Conservation (phyloP, 768 basidiomycete genomes). For the Termitomyces bulborhizus region DNA sequence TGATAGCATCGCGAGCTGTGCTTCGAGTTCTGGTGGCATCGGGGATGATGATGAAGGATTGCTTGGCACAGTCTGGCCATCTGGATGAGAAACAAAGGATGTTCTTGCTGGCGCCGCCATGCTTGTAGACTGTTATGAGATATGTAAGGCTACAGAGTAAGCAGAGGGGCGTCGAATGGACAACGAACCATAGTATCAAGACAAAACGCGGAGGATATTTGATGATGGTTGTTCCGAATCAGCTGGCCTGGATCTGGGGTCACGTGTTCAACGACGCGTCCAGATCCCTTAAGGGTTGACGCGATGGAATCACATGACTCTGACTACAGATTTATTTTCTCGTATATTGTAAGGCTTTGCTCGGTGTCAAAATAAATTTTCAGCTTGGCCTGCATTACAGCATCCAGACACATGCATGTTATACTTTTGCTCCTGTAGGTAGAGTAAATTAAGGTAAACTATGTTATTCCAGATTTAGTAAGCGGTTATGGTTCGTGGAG, state of each 20-base stretch:
- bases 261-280: neutral
- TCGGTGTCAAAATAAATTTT: neutral
- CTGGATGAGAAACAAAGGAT: slow-evolving; percentile 23
- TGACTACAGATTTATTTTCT: too few relatives aligned
- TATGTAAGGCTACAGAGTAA: neutral
- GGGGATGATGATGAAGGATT: slow-evolving; percentile 18
- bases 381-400: too few relatives aligned
- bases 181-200: slow-evolving; percentile 6
- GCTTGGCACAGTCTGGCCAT: slow-evolving; percentile 5
- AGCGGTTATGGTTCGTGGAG: neutral
- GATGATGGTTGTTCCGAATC: neutral
- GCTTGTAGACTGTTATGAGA: neutral
- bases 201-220: neutral
- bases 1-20: slow-evolving; percentile 68
- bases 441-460: too few relatives aligned
- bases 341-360: too few relatives aligned
- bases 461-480: neutral
- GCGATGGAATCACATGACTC: too few relatives aligned
- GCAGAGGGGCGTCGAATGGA: too few relatives aligned
- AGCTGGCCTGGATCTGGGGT: neutral
- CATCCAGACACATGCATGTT: neutral
- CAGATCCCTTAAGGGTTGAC: too few relatives aligned
- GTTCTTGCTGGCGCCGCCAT: slow-evolving; percentile 17
- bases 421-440: neutral
- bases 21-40: slow-evolving; percentile 75